These are phyloP conservation scores for Lactuca sativa DNA, from an alignment of 129 eudicot genomes.

Conservation along the genomic window DNA sequence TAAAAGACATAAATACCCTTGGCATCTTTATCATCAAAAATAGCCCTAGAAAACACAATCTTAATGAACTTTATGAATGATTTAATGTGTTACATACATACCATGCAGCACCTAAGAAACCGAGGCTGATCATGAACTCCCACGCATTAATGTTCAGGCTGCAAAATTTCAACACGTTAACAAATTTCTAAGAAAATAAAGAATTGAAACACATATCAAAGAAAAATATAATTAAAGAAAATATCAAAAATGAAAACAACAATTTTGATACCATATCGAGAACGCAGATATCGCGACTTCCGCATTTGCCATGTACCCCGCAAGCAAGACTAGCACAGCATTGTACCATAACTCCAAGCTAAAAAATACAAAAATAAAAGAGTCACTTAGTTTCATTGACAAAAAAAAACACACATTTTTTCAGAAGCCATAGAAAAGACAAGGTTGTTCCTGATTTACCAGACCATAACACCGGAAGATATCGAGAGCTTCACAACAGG, in stretches of 20 bases:
- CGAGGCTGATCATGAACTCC: conserved; percentile 72
- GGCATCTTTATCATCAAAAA: too few relatives aligned
- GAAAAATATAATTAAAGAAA: too few relatives aligned
- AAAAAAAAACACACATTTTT: neutral
- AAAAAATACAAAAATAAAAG: conserved; percentile 9
- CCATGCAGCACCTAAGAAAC: conserved; percentile 95
- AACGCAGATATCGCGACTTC: conserved; percentile 83
- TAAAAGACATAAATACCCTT: neutral
- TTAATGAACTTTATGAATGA: neutral
- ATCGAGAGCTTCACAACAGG: conserved; percentile 77
- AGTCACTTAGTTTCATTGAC: neutral
- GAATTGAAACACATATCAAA: neutral
- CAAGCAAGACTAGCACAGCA: conserved; percentile 63
- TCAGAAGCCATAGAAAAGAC: neutral
- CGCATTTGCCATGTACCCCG: conserved; percentile 73
- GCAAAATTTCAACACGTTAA: conserved; percentile 28
- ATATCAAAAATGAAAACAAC: neutral
- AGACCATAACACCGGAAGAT: conserved; percentile 86
- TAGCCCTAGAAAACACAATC: too few relatives aligned
- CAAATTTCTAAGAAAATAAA: neutral
- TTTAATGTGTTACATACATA: conserved; percentile 21
- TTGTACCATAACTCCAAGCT: conserved; percentile 87
- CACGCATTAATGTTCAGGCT: conserved; percentile 66
- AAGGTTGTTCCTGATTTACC: conserved; percentile 42
- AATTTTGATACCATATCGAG: conserved; percentile 62